These are phyloP conservation scores for Cinchona pubescens DNA, from an alignment of 257 asterid species.

Conservation along the genomic window DNA sequence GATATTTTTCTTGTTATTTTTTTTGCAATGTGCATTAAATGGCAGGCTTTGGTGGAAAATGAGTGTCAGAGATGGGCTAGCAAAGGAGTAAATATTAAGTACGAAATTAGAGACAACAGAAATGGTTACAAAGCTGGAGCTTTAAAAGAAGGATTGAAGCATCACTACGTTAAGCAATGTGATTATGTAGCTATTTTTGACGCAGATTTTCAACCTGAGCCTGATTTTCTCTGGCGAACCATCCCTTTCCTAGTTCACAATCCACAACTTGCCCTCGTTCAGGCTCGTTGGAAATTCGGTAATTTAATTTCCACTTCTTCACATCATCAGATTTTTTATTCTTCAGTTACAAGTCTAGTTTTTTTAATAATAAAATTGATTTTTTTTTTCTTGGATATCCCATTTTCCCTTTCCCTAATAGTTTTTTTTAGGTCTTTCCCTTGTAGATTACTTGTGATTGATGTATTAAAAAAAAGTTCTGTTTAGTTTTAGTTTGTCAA, in stretches of 20 bases:
- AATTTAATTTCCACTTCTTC: background rate
- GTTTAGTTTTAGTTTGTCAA: background rate
- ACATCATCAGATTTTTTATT: background rate
- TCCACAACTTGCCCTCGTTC: slow-evolving; percentile 79
- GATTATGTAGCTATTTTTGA: slow-evolving; percentile 85
- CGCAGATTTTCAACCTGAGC: slow-evolving; percentile 95
- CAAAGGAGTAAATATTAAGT: slow-evolving; percentile 87
- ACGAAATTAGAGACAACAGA: slow-evolving; percentile 82
- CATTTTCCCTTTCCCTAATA: no score
- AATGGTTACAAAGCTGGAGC: slow-evolving; percentile 98
- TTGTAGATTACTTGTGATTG: no score
- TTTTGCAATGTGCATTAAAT: slow-evolving; percentile 15
- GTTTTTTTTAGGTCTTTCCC: no score
- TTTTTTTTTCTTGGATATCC: no score
- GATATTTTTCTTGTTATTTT: background rate
- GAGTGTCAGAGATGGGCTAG: slow-evolving; percentile 95
- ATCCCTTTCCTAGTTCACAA: slow-evolving; percentile 77
- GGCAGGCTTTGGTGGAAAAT: slow-evolving; percentile 69
- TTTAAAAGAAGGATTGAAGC: slow-evolving; percentile 70
- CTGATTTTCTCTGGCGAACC: slow-evolving; percentile 82
- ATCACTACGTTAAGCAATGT: slow-evolving; percentile 68
- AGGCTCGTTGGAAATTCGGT: slow-evolving; percentile 97
- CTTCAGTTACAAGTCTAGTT: background rate
- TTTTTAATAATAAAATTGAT: no score
- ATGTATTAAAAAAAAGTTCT: background rate